Evolutionary conservation across 1,139 yeast species (phyloP).

Genomic region (Schwanniomyces etchellsii): DNA sequence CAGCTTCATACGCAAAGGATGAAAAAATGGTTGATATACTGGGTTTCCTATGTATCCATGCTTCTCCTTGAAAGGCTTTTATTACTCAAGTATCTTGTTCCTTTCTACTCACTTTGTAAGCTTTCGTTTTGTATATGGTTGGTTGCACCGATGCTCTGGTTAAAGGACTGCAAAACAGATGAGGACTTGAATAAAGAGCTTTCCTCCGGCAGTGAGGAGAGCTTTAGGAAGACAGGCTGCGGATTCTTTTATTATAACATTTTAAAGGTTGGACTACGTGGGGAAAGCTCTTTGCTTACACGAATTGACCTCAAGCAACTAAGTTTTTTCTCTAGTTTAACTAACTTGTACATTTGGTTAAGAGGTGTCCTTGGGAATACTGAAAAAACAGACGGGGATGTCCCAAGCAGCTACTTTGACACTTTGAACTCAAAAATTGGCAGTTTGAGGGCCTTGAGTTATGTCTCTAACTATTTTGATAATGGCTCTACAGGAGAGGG

Average conservation of each 20-base stretch:
- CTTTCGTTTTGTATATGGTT: conserved; percentile 48
- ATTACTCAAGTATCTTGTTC: conserved; percentile 33
- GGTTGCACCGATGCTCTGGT: conserved; percentile 36
- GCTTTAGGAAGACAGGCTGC: conserved; percentile 28
- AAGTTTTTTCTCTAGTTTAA: no score
- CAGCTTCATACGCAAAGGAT: no score
- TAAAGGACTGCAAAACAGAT: conserved; percentile 3
- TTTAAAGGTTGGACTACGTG: conserved; percentile 30
- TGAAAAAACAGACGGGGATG: no score
- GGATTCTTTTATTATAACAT: conserved; percentile 30
- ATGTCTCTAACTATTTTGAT: neutral
- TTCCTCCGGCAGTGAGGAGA: neutral
- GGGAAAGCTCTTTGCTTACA: no score
- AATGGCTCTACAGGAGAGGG: no score
- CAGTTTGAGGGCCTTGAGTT: neutral
- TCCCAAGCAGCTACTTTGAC: no score
- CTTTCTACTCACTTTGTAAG: conserved; percentile 41
- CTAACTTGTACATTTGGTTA: no score
- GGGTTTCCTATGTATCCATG: conserved; percentile 44
- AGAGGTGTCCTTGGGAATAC: no score
- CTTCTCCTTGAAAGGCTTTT: conserved; percentile 27
- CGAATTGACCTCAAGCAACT: no score
- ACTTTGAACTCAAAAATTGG: no score
- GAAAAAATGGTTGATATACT: conserved; percentile 55
- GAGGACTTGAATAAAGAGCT: conserved; percentile 1